Conservation (phyloP, 148 eudicot species). For the Heliosperma pusillum region DNA sequence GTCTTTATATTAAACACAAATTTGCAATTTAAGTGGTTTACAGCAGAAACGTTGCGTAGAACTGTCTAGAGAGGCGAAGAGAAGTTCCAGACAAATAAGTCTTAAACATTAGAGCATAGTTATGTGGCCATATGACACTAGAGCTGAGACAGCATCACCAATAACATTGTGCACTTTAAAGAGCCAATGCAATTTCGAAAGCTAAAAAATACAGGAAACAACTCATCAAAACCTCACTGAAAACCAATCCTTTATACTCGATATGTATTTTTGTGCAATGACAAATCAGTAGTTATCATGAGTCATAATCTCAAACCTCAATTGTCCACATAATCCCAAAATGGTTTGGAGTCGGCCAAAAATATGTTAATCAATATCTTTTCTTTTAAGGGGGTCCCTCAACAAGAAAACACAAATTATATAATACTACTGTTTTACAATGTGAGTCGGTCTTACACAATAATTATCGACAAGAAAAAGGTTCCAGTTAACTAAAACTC, state of each 20-base stretch:
- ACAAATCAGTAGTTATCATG: neutral
- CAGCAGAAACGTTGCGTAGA: neutral
- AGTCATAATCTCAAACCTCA: neutral
- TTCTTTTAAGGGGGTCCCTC: neutral
- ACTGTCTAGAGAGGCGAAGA: neutral
- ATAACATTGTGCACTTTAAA: neutral
- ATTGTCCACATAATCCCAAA: neutral
- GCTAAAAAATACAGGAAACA: neutral
- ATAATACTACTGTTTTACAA: too few species aligned
- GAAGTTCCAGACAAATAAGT: neutral
- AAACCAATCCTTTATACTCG: neutral
- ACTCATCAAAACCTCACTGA: constrained; percentile 8
- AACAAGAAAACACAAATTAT: too few species aligned
- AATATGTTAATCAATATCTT: neutral
- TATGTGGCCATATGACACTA: neutral
- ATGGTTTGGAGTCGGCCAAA: neutral
- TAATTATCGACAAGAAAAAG: neutral
- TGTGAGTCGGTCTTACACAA: neutral
- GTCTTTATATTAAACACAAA: neutral
- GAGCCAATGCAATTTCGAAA: neutral
- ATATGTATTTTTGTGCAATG: neutral
- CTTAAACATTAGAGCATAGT: neutral
- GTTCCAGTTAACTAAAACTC: neutral
- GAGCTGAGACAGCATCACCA: neutral
- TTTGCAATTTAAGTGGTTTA: neutral